A percentile compares a stretch with the other conserved stretches of the same genome.
Evolutionary conservation across 2,329 filamentous ascomycete species (phyloP).

Genomic region (Diaporthe vaccinii): DNA sequence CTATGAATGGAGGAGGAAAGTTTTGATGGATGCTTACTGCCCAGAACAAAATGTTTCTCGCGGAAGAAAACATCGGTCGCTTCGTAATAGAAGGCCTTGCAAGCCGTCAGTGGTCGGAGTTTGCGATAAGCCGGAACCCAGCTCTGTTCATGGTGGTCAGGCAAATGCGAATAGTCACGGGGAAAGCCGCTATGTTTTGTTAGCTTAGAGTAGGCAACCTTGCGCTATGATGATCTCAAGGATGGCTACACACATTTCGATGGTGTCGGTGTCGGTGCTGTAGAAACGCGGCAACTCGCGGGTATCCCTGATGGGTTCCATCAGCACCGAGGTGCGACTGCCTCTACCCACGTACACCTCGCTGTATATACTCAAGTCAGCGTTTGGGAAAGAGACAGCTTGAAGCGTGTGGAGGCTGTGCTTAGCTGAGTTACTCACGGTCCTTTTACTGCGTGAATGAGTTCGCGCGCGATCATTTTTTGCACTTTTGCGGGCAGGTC

Average conservation of each 20-base stretch:
- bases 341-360: slow-evolving; percentile 5
- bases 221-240: neutral
- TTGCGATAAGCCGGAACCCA: neutral
- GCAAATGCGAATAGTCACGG: neutral
- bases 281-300: neutral
- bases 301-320: neutral
- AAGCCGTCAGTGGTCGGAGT: slow-evolving; percentile 13
- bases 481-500: neutral
- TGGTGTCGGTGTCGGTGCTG: neutral
- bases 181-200: neutral
- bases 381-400: no score
- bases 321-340: neutral
- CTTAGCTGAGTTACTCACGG: neutral
- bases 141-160: neutral
- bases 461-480: neutral
- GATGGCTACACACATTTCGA: neutral
- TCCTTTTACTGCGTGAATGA: neutral
- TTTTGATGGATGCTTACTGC: neutral
- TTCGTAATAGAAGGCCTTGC: slow-evolving; percentile 11
- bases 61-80: neutral
- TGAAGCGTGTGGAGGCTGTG: neutral
- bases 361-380: neutral
- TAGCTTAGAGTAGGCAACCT: neutral
- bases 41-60: slow-evolving; percentile 12
- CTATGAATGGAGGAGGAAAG: neutral